phyloP scores from a whole-genome alignment of 805 yeast species.

The Starmerella powellii region DNA sequence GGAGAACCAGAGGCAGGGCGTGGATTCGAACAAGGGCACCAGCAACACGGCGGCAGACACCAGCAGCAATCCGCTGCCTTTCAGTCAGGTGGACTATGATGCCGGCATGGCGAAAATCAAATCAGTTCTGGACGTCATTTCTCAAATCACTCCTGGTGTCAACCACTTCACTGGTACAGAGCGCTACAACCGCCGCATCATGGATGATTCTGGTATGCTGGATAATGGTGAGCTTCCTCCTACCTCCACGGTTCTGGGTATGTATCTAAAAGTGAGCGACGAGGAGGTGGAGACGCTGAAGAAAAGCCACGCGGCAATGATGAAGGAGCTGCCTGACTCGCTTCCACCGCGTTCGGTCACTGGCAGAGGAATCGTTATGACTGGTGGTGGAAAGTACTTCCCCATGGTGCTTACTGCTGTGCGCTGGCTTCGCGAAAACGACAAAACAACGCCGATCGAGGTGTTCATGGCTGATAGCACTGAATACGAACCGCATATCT shows the following conservation, averaged over 20 bases:
- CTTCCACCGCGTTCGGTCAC: conserved; percentile 17
- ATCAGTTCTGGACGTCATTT: conserved; percentile 3
- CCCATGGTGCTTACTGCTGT: conserved; percentile 59
- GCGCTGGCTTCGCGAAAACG: conserved; percentile 50
- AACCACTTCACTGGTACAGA: conserved; percentile 28
- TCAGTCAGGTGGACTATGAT: background rate
- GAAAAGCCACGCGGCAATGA: conserved; percentile 11
- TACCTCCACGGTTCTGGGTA: conserved; percentile 10
- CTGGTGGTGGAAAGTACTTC: conserved; percentile 71
- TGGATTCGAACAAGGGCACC: background rate
- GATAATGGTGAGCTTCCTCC: conserved; percentile 14
- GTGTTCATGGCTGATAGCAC: conserved; percentile 59
- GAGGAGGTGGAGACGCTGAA: conserved; percentile 13
- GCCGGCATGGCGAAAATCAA: conserved; percentile 9
- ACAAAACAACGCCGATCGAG: conserved; percentile 64
- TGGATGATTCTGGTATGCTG: conserved; percentile 27
- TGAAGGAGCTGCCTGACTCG: conserved; percentile 11
- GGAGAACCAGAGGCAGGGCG: background rate
- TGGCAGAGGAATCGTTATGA: conserved; percentile 49
- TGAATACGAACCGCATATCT: conserved; percentile 62
- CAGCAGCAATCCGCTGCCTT: background rate
- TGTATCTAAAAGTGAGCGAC: conserved; percentile 16
- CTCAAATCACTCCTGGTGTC: conserved; percentile 32
- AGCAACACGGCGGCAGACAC: background rate
- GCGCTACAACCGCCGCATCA: conserved; percentile 35